Conservation (phyloP, 306 rosid species). For the Acacia acuminata region DNA sequence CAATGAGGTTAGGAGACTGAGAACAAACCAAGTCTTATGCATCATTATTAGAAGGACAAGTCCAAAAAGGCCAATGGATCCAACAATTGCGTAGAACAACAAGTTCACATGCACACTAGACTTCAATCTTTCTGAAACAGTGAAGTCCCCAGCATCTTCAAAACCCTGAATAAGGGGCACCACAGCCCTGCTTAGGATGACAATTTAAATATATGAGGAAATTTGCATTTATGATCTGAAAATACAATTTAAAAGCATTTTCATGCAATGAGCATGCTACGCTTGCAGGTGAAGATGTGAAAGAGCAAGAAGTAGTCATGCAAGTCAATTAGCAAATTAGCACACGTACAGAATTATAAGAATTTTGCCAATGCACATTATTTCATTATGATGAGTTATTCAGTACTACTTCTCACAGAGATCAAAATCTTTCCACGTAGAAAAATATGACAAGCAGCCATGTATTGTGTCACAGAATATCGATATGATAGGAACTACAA, state of each 20-base stretch:
- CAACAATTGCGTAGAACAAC: constrained; percentile 80
- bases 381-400: neutral
- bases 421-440: neutral
- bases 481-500: constrained; percentile 15
- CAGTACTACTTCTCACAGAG: neutral
- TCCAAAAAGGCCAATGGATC: constrained; percentile 77
- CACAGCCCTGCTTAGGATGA: constrained; percentile 86
- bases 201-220: constrained; percentile 49
- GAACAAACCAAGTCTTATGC: constrained; percentile 66
- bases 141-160: constrained; percentile 99
- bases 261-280: constrained; percentile 14
- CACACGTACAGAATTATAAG: constrained; percentile 8
- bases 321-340: constrained; percentile 24
- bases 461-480: neutral
- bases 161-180: constrained; percentile 99
- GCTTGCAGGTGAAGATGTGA: constrained; percentile 2
- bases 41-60: constrained; percentile 69
- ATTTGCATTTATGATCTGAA: constrained; percentile 27
- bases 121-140: constrained; percentile 83
- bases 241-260: constrained; percentile 21
- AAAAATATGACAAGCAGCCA: constrained; percentile 7
- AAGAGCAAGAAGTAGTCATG: constrained; percentile 11
- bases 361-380: constrained; percentile 6
- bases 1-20: constrained; percentile 30
- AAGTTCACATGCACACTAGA: constrained; percentile 89